phyloP scores from a whole-genome alignment of 768 basidiomycete genomes.

The Lactarius hengduanensis region DNA sequence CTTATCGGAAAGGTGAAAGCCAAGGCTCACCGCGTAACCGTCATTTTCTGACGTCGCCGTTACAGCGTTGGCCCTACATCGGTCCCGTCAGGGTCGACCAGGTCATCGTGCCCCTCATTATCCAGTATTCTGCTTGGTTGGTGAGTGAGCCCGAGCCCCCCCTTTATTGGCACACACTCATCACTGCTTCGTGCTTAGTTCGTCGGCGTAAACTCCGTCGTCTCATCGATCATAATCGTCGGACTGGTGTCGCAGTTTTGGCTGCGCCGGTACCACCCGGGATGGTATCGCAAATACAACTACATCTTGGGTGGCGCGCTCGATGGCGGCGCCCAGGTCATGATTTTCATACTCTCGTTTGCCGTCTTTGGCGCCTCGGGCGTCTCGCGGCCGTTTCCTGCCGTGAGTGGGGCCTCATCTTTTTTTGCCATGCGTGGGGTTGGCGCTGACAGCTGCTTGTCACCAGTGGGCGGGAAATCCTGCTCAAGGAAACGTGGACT shows the following conservation, averaged over 20 bases:
- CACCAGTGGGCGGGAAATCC: conserved; percentile 54
- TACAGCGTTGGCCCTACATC: conserved; percentile 54
- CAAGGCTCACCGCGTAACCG: neutral
- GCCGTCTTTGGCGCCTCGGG: conserved; percentile 64
- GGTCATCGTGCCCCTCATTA: conserved; percentile 57
- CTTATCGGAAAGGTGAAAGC: conserved; percentile 47
- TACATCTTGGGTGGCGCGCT: conserved; percentile 65
- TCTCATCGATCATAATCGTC: conserved; percentile 46
- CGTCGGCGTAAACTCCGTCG: conserved; percentile 54
- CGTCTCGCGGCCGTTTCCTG: conserved; percentile 48
- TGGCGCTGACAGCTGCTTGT: neutral
- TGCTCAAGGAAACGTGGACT: conserved; percentile 50
- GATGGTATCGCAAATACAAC: conserved; percentile 68
- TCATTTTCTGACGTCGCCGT: conserved; percentile 4
- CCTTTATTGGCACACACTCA: conserved; percentile 20
- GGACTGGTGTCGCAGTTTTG: conserved; percentile 55
- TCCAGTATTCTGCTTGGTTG: conserved; percentile 45
- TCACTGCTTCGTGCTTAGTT: conserved; percentile 28
- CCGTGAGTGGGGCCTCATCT: conserved; percentile 6
- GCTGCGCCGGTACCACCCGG: conserved; percentile 26
- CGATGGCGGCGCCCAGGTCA: conserved; percentile 64
- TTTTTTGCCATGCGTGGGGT: too few species aligned
- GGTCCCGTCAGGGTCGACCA: conserved; percentile 48
- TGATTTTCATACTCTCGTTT: conserved; percentile 63
- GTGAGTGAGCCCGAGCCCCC: conserved; percentile 13